Evolutionary conservation across 2,329 filamentous ascomycete species (phyloP).

Genomic region (Colletotrichum endophyticum): DNA sequence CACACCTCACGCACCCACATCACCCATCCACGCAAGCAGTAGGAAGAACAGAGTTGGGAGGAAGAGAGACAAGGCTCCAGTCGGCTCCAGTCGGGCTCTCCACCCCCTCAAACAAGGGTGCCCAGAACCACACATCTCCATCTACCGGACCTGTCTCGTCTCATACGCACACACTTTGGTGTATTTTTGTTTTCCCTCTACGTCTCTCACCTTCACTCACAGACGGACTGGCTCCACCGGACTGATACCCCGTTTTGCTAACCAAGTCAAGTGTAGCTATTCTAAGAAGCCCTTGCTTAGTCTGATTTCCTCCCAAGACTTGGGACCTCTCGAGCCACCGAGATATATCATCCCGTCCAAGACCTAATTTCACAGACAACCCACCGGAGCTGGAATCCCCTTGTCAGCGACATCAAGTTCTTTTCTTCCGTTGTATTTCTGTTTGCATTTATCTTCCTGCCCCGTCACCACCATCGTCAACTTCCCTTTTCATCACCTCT

Average conservation of each 20-base stretch:
- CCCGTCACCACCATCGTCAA: not conserved
- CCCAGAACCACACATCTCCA: constrained; percentile 1
- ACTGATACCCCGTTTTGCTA: constrained; percentile 19
- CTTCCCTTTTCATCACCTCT: not conserved
- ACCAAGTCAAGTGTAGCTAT: constrained; percentile 7
- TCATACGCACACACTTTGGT: constrained; percentile 15
- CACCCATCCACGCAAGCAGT: not conserved
- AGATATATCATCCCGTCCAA: constrained; percentile 19
- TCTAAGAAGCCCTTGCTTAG: constrained; percentile 15
- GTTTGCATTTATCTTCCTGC: not conserved
- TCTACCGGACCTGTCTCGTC: constrained; percentile 9
- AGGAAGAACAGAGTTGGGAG: not conserved
- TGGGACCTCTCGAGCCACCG: not conserved
- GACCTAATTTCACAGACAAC: not conserved
- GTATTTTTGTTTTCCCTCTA: not conserved
- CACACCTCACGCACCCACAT: not conserved
- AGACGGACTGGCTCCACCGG: constrained; percentile 9
- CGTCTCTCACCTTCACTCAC: not conserved
- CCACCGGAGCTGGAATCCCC: constrained; percentile 18
- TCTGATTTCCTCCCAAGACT: not conserved
- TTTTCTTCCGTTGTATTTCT: not conserved
- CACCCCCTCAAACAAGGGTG: constrained; percentile 10
- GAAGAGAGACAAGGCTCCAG: not conserved
- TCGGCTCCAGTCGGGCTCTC: not conserved
- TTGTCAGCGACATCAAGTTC: constrained; percentile 8